These are phyloP conservation scores for Stramenopiles sp. DNA, from an alignment of 352 stramenopile species.

Conservation along the genomic window DNA sequence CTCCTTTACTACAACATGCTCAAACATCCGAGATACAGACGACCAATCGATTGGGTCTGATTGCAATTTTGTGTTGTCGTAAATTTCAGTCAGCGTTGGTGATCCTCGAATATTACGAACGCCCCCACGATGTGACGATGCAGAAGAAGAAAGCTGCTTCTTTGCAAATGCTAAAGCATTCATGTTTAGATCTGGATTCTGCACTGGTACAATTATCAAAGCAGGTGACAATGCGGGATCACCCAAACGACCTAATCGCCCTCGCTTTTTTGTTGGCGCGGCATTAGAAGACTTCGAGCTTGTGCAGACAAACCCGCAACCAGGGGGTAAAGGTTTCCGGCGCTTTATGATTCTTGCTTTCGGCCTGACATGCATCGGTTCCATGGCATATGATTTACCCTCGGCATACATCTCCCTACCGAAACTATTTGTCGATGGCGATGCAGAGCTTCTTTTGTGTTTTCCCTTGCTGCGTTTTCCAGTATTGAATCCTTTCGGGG, in stretches of 20 bases:
- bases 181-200: too few species aligned
- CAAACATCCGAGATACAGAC: background rate
- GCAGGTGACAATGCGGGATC: background rate
- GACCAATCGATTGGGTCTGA: background rate
- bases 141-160: too few species aligned
- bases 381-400: background rate
- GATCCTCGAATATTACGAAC: too few species aligned
- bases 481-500: background rate
- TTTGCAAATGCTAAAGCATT: too few species aligned
- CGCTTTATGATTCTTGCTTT: background rate
- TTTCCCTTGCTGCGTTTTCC: background rate
- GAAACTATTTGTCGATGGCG: background rate
- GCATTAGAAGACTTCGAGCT: background rate
- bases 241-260: background rate
- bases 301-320: background rate
- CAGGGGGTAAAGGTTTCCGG: background rate
- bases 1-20: background rate
- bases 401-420: background rate
- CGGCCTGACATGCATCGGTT: background rate
- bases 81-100: too few species aligned
- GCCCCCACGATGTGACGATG: too few species aligned
- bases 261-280: background rate
- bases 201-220: background rate
- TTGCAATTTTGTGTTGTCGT: background rate
- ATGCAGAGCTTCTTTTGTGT: background rate